Evolutionary conservation across 768 basidiomycete species (phyloP), one percentile per base, ranked within the genome.

Genomic region (Nidula microcarpa): DNA sequence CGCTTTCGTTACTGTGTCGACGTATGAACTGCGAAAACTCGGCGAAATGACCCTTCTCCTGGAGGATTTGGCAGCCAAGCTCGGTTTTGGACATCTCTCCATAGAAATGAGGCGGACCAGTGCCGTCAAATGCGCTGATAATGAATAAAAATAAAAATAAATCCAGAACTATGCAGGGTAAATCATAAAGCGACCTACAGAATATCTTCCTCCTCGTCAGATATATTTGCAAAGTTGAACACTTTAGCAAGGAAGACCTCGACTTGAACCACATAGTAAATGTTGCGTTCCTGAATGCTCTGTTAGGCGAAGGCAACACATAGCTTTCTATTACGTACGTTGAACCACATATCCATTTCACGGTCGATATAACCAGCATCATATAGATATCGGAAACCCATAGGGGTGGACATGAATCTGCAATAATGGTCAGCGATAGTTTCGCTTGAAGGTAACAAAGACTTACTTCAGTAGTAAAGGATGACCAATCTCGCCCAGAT

Each of bases 11-110:
- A 16, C 87, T 87, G 66, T 98, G 94, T 54, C 86, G 82, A 18
- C 91, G 81, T 50, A 98, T 91, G 61, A 96, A 91, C 54, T 91
- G 86, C 1, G 92, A 87, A 62, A 98, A 98, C 57, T 96, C 92
- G 5, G 79, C 65, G 62, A 98, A 94, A 64, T 98, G 93, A 0
- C 91, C 91, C 59, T 89, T 94, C 54, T 95, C 94, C 54, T 86
- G 84, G 39, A 99, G 72, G 8, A 94, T 85, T 63, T 91, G 89
- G 68, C 94, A 96, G 0, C 97, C 97, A 47, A 95, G 86, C 52
- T 91, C 89, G 3, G 97, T 98, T 68, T 97, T 98, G 45, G 94
- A 88, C 81, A 98, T 91, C 68, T 98, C 96, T 17, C 96, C 96
- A 61, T 98, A 96, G 69, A 99, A 98, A 67, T 99, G 95, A 1